phyloP scores from a whole-genome alignment of 805 yeast species.

The Nakazawaea ernobii region DNA sequence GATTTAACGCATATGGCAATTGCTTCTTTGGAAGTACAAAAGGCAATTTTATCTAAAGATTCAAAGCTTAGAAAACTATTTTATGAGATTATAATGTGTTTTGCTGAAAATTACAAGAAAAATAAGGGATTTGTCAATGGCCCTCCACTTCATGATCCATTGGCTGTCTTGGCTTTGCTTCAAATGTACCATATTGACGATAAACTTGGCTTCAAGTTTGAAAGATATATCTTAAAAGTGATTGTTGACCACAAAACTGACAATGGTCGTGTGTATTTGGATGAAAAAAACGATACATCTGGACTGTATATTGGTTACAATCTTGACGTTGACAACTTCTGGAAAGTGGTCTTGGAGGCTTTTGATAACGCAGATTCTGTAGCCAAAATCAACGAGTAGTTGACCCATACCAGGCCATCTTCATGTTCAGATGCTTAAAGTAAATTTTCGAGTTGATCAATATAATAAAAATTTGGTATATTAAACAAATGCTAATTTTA shows the following conservation, averaged over 20 bases:
- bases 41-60: slow-evolving; percentile 28
- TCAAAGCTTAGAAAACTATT: slow-evolving; percentile 47
- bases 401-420: no score
- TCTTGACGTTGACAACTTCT: slow-evolving; percentile 35
- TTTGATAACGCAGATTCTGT: slow-evolving; percentile 31
- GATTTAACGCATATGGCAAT: slow-evolving; percentile 66
- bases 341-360: slow-evolving; percentile 36
- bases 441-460: no score
- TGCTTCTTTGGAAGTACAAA: slow-evolving; percentile 38
- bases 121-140: slow-evolving; percentile 42
- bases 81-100: slow-evolving; percentile 43
- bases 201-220: slow-evolving; percentile 15
- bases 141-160: slow-evolving; percentile 79
- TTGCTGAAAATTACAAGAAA: slow-evolving; percentile 41
- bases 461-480: no score
- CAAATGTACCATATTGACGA: slow-evolving; percentile 29
- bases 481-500: no score
- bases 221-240: slow-evolving; percentile 16
- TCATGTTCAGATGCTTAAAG: no score
- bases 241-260: slow-evolving; percentile 18
- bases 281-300: slow-evolving; percentile 23
- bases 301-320: slow-evolving; percentile 27
- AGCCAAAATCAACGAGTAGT: background rate
- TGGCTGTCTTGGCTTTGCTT: slow-evolving; percentile 58
- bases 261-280: slow-evolving; percentile 18